Conservation (phyloP, 139 green algal genomes). For the Asterochloris sp. region DNA sequence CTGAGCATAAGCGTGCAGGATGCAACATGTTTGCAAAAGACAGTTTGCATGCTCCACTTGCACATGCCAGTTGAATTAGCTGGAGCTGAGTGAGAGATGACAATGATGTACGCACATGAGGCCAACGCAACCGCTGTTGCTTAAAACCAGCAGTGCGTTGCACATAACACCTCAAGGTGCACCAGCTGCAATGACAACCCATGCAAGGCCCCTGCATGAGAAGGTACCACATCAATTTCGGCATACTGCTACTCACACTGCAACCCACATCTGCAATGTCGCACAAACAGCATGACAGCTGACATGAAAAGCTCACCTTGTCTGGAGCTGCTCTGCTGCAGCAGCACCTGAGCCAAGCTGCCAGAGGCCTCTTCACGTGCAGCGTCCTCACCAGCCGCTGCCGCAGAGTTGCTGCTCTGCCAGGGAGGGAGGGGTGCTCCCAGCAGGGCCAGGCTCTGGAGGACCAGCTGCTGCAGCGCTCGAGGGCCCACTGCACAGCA, state of each 20-base stretch:
- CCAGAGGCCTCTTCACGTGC: not conserved
- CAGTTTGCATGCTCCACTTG: not conserved
- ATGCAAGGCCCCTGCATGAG: too few species aligned
- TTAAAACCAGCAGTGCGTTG: too few species aligned
- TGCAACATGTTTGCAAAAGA: not conserved
- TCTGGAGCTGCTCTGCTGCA: not conserved
- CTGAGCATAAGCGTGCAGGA: not conserved
- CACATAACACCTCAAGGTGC: too few species aligned
- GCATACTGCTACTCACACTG: not conserved
- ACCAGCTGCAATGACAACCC: too few species aligned
- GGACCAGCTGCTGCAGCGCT: slow-evolving; percentile 39
- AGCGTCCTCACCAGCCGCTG: not conserved
- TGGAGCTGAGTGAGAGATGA: too few species aligned
- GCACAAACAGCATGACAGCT: not conserved
- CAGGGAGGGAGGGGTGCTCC: slow-evolving; percentile 38
- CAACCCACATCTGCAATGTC: too few species aligned
- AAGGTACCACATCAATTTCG: too few species aligned
- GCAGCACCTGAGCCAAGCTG: not conserved
- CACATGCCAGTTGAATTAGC: not conserved
- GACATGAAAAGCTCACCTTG: not conserved
- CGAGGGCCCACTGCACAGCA: slow-evolving; percentile 18
- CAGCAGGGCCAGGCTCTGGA: slow-evolving; percentile 52
- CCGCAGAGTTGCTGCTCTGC: slow-evolving; percentile 30
- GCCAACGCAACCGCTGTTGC: too few species aligned
- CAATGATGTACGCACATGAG: too few species aligned